Conservation (phyloP, 768 basidiomycete genomes). For the Amanita molliuscula region DNA sequence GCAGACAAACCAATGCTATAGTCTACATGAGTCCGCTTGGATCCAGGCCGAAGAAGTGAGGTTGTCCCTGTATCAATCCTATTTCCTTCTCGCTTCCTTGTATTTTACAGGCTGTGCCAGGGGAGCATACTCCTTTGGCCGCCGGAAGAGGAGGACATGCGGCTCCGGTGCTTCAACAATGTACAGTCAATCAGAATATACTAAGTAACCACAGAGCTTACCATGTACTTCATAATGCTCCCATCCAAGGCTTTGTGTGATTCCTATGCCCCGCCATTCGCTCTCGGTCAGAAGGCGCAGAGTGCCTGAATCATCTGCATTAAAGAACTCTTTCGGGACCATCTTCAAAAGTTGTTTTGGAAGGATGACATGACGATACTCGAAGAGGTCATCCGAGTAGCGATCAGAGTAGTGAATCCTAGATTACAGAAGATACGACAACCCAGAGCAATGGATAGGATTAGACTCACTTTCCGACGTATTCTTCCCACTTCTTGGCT, state of each 20-base stretch:
- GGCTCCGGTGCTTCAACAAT: constrained; percentile 67
- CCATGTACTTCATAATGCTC: constrained; percentile 98
- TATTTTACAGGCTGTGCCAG: constrained; percentile 33
- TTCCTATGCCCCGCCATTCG: constrained; percentile 96
- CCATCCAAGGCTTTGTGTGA: constrained; percentile 94
- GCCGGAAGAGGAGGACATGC: constrained; percentile 89
- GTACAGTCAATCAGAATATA: constrained; percentile 3
- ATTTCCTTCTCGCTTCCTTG: constrained; percentile 33
- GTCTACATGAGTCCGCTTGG: constrained; percentile 5
- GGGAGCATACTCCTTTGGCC: constrained; percentile 56
- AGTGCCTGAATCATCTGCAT: constrained; percentile 60
- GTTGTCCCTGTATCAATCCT: constrained; percentile 8
- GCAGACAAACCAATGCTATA: constrained; percentile 2
- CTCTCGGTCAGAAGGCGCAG: constrained; percentile 75
- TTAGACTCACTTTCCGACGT: constrained; percentile 57
- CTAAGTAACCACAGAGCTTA: constrained; percentile 18
- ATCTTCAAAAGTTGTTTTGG: constrained; percentile 92
- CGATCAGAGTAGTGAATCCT: constrained; percentile 90
- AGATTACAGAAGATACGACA: constrained; percentile 10
- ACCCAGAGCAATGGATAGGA: constrained; percentile 1
- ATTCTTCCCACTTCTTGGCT: constrained; percentile 56
- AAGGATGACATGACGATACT: constrained; percentile 96
- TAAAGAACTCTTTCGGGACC: constrained; percentile 81
- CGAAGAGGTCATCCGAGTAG: constrained; percentile 85
- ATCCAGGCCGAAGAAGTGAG: neutral